Base-by-base conservation (phyloP, 2,329 filamentous ascomycete genomes). In the Aspergillus costaricaensis region DNA sequence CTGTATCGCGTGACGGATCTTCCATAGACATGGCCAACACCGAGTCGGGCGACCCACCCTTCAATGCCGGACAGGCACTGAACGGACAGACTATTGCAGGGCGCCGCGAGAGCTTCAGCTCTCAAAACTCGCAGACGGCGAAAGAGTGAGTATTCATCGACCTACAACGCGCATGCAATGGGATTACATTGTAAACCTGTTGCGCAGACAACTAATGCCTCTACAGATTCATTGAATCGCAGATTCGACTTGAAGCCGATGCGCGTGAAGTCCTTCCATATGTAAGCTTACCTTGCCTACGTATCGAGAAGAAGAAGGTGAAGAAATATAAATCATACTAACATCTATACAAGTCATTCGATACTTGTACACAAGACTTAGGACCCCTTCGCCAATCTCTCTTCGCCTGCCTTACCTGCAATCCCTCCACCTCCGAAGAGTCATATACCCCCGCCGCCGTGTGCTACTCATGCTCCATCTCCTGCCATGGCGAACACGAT, bases 401-500 rank as follows among this genome's bases (percentile, higher is more conserved):
- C 19, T 99, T 96, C 70, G 91, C 95, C 47, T 99, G 95, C 69
- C 79, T 98, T 49, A 98, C 94, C 10, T 99, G 95, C 81, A 96
- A 92, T 63, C 92, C 95, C 8, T 86, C 82, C 2, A 84, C 85
- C 48, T 72, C 83, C 1, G 80, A 84, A 47, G 87, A 88, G 53
- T 80, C 88, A 0, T 91, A 89, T 74, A 85, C 81, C 7, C 82
- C 89, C 6, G 95, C 94, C 3, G 95, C 91, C 25, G 86, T 99
- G 59, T 99, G 95, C 82, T 99, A 99, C 72, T 91, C 93, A 21
- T 99, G 95, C 80, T 97, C 94, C 6, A 92, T 99, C 61, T 91
- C 94, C 68, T 99, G 95, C 74, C 95, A 99, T 72, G 94, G 95
- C 67, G 93, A 98, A 72, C 95, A 99, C 74, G 90, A 85, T 1